Conservation (phyloP, 257 asterid species). For the Solanum chmielewskii region DNA sequence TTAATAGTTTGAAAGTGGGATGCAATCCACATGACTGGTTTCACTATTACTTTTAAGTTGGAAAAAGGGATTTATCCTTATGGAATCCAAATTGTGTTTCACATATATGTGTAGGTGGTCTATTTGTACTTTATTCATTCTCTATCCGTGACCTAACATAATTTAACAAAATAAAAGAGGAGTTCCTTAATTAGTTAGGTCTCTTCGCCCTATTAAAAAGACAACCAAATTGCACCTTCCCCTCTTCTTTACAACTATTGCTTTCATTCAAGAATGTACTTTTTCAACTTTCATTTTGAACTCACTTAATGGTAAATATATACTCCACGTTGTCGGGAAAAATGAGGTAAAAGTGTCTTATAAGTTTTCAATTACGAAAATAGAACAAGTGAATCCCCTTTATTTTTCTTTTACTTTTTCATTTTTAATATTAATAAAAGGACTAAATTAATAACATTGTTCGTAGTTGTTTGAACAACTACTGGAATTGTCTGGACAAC, state of each 20-base stretch:
- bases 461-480: no score
- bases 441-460: no score
- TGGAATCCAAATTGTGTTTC: not conserved
- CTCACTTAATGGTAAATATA: not conserved
- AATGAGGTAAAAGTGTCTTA: no score
- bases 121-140: not conserved
- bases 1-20: not conserved
- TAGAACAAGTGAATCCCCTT: no score
- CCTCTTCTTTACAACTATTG: not conserved
- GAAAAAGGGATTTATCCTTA: not conserved
- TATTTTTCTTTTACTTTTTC: no score
- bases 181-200: not conserved
- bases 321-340: no score
- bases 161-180: not conserved
- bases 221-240: not conserved
- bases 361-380: no score
- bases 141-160: not conserved
- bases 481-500: no score
- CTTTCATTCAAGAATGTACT: not conserved
- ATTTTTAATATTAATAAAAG: no score
- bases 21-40: not conserved
- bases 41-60: not conserved
- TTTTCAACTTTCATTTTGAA: not conserved
- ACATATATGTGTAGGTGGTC: not conserved
- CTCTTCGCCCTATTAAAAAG: not conserved